Conservation (phyloP, 129 eudicot species). For the Flaveria robusta region DNA sequence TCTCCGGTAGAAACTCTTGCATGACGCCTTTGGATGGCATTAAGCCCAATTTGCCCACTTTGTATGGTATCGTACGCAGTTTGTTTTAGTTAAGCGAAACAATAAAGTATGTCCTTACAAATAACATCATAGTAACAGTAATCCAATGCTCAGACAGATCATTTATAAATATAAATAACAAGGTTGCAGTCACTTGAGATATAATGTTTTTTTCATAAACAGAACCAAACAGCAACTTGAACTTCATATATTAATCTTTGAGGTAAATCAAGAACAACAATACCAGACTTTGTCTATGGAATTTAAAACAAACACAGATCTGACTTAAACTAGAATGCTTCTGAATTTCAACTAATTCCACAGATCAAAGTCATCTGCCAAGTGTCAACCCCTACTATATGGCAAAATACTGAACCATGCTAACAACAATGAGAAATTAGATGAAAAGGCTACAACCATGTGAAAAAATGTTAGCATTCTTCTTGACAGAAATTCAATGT, state of each 20-base stretch:
- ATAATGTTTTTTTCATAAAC: background rate
- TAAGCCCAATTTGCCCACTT: constrained; percentile 73
- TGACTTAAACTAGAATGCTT: background rate
- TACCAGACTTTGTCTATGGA: background rate
- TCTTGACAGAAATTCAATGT: too few relatives aligned
- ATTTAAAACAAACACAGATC: background rate
- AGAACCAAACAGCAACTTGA: background rate
- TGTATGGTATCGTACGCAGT: constrained; percentile 65
- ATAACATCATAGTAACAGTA: constrained; percentile 22
- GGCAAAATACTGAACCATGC: too few relatives aligned
- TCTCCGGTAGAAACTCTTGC: constrained; percentile 90
- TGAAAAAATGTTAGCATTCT: too few relatives aligned
- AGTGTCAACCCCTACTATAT: too few relatives aligned
- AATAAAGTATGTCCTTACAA: background rate
- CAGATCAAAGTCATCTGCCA: background rate
- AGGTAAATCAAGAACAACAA: background rate
- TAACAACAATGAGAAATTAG: too few relatives aligned
- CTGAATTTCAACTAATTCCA: constrained; percentile 4
- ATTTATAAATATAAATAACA: constrained; percentile 10
- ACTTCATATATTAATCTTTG: background rate
- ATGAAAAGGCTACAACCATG: too few relatives aligned
- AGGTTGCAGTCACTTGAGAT: background rate
- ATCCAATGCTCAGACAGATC: constrained; percentile 6
- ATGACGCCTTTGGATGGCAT: constrained; percentile 81
- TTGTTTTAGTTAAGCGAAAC: constrained; percentile 53